A percentile compares a stretch with the other conserved stretches of the same genome.
Conservation (phyloP, 257 asterid genomes). For the Solanum paucissectum region DNA sequence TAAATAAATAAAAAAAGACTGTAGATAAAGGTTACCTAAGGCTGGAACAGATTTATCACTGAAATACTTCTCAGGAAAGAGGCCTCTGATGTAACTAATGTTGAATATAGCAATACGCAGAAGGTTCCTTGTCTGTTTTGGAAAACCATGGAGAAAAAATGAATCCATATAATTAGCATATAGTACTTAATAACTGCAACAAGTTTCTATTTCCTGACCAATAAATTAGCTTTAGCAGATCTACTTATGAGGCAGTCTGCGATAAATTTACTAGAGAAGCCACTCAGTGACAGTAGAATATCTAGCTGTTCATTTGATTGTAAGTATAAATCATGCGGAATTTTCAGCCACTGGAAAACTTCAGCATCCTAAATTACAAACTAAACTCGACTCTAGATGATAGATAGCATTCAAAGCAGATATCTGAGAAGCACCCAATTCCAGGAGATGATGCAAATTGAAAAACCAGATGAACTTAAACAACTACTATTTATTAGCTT, state of each 20-base stretch:
- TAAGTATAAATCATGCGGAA: background rate
- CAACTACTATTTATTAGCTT: background rate
- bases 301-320: background rate
- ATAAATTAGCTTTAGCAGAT: background rate
- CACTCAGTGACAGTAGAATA: background rate
- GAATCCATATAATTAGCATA: background rate
- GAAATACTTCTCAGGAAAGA: constrained; percentile 87
- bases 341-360: background rate
- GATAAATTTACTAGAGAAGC: background rate
- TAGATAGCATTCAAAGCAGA: background rate
- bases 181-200: background rate
- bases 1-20: background rate
- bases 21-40: constrained; percentile 43
- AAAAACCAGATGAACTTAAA: background rate
- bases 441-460: background rate
- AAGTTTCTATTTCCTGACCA: background rate
- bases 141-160: constrained; percentile 7
- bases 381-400: background rate
- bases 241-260: background rate
- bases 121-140: constrained; percentile 73
- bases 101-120: constrained; percentile 95
- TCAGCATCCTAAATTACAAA: background rate
- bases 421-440: background rate
- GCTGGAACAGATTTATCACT: constrained; percentile 92
- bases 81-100: constrained; percentile 93